Conservation (phyloP, 73 alveolate species). For the Tetrahymena malaccensis region DNA sequence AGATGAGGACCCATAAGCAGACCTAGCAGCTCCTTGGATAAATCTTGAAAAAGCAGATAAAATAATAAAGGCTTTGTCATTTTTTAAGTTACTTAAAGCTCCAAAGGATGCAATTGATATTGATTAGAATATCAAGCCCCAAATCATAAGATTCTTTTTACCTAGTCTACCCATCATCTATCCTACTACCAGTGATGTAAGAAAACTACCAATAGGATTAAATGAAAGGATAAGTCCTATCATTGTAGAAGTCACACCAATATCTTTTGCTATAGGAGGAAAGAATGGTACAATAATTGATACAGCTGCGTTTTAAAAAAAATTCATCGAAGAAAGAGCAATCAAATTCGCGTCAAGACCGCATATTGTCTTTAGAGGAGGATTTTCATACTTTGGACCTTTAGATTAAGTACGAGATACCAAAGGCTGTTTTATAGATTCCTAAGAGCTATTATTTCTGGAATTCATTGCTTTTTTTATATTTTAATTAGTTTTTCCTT, state of each 20-base stretch:
- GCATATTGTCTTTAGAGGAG: neutral
- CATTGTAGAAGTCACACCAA: neutral
- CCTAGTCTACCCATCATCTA: neutral
- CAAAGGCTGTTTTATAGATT: neutral
- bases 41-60: neutral
- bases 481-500: neutral
- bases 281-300: neutral
- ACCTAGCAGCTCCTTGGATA: neutral
- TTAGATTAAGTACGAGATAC: neutral
- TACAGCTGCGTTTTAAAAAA: neutral
- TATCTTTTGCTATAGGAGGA: neutral
- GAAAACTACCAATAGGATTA: neutral
- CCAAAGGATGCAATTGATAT: neutral
- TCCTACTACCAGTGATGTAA: neutral
- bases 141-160: neutral
- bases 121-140: neutral
- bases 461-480: neutral
- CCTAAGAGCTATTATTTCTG: neutral
- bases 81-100: neutral
- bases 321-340: neutral
- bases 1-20: neutral
- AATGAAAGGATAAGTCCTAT: neutral
- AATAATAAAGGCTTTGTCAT: neutral
- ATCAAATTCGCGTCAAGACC: neutral
- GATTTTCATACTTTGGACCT: neutral